These are phyloP conservation scores for Talaromyces sp. DNA, from an alignment of 2,329 filamentous ascomycete species.

Conservation along the genomic window DNA sequence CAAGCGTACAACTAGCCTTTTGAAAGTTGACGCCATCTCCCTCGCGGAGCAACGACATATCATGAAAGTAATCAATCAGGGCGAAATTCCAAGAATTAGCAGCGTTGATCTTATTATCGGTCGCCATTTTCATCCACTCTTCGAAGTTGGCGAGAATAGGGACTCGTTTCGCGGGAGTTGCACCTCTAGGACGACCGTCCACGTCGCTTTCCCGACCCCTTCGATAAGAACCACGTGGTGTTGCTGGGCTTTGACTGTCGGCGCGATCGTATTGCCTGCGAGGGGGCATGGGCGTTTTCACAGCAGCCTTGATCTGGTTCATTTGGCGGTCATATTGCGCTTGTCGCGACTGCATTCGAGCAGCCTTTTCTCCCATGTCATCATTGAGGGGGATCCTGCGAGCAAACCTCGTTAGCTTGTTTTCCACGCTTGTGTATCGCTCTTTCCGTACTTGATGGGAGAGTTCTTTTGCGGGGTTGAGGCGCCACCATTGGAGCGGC, in stretches of 20 bases:
- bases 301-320: conserved; percentile 82
- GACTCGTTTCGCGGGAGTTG: conserved; percentile 93
- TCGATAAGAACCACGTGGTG: conserved; percentile 43
- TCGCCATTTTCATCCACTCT: conserved; percentile 99
- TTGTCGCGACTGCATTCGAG: conserved; percentile 80
- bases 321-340: conserved; percentile 85
- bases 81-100: conserved; percentile 99
- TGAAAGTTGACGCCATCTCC: conserved; percentile 98
- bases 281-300: conserved; percentile 42
- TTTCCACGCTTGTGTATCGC: conserved; percentile 10
- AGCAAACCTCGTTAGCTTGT: conserved; percentile 20
- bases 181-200: conserved; percentile 62
- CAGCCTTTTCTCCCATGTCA: conserved; percentile 86
- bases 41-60: conserved; percentile 95
- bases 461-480: conserved; percentile 52
- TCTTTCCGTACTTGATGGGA: conserved; percentile 46
- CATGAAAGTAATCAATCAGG: conserved; percentile 99
- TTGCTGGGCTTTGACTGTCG: conserved; percentile 47
- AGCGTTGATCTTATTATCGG: conserved; percentile 98
- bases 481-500: conserved; percentile 42
- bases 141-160: conserved; percentile 97
- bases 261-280: conserved; percentile 38
- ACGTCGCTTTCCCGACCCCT: conserved; percentile 46
- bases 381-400: conserved; percentile 89
- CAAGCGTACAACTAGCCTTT: conserved; percentile 93